These are phyloP conservation scores for Parmelia sp. DNA, from an alignment of 495 filamentous ascomycete species.

Conservation along the genomic window DNA sequence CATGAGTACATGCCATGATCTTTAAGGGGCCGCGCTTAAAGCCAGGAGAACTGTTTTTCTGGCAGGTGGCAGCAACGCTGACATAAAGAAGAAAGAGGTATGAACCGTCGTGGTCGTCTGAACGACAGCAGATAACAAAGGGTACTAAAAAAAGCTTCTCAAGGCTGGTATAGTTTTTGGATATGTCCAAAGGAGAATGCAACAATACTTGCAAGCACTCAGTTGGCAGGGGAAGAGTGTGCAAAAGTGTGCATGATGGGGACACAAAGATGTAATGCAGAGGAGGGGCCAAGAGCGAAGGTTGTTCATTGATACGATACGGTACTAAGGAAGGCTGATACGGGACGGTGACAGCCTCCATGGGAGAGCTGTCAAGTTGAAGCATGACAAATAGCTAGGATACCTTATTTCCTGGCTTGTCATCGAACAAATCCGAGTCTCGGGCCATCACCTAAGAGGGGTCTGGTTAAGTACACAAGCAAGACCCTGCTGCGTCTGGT, in stretches of 20 bases:
- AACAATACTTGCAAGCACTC: neutral
- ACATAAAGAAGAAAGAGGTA: neutral
- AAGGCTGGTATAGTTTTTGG: neutral
- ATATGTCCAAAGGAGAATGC: neutral
- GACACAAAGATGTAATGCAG: neutral
- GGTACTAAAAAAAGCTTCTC: neutral
- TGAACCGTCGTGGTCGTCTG: neutral
- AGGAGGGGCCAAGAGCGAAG: neutral
- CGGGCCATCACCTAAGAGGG: neutral
- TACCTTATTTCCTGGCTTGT: neutral
- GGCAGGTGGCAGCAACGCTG: neutral
- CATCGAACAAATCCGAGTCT: neutral
- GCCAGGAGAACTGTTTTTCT: neutral
- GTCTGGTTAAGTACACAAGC: neutral
- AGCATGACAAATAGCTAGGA: slow-evolving; percentile 4
- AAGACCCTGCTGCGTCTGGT: slow-evolving; percentile 1
- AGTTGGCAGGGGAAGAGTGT: neutral
- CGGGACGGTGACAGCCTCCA: slow-evolving; percentile 1
- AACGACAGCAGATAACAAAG: neutral
- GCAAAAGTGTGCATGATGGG: neutral
- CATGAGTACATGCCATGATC: slow-evolving; percentile 16
- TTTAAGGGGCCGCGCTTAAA: neutral
- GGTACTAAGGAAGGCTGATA: slow-evolving; percentile 8
- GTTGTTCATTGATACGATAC: slow-evolving; percentile 2
- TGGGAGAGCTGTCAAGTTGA: neutral